Evolutionary conservation across 371 early-diverging fungal species (phyloP), one percentile per base, ranked within the genome.

Genomic region (Phascolomyces articulosus): DNA sequence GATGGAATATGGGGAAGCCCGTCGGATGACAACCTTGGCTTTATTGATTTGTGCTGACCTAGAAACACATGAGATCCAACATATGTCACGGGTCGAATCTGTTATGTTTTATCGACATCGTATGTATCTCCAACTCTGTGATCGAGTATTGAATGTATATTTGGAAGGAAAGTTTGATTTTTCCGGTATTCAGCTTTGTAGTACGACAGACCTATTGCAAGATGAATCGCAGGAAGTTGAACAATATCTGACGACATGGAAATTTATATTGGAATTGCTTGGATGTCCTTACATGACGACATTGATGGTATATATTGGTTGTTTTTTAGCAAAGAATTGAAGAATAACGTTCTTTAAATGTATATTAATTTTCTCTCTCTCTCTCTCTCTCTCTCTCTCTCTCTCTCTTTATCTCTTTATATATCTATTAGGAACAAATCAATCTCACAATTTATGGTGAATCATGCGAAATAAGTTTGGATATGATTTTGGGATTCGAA

Each of bases 1-100:
- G 24, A 24, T 59, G 38, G 24, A 59, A n/a, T 27, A 21, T 20
- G 18, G 23, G 2, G 60, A 59, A n/a, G 60, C 47, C 13, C 60
- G 60, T 27, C 60, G 60, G 24, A 7, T 59, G 20, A 27, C 18
- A 9, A 59, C 60, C 10, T 27, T 59, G 3, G 60, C 60, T 6
- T 24, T 26, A 16, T 28, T 47, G 24, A 28, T 28, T 18, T 40
- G 26, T 26, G 16, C 10, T 15, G 47, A 59, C 10, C 13, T 59
- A 1, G 60, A 59, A 9, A 24, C 41, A 2, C 23, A 28, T 6
- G 44, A 34, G 16, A 3, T n/a, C 2, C 27, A 56, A 26, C 23
- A 8, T n/a, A 16, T 59, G 28, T n/a, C n/a, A 2, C 27, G 16
- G 3, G 9, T 47, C 26, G 60, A 59, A 28, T 13, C 13, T 16